Conservation (phyloP, 495 filamentous ascomycete genomes). For the Cetradonia linearis region DNA sequence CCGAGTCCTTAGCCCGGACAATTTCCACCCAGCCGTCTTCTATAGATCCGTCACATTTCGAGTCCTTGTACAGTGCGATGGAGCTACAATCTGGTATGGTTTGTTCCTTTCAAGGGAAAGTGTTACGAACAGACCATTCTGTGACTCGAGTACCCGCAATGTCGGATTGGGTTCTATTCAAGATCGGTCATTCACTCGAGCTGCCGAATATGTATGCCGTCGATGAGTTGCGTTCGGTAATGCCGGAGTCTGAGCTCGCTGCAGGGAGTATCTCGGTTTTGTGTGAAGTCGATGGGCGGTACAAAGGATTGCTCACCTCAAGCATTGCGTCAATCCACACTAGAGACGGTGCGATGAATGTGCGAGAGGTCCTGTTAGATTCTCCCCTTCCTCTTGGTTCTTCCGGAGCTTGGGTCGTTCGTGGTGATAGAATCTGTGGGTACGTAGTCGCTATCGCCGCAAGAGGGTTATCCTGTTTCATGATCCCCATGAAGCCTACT, state of each 20-base stretch:
- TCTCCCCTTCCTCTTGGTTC: background rate
- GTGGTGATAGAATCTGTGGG: background rate
- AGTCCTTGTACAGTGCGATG: background rate
- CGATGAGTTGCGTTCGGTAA: background rate
- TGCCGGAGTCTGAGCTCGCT: background rate
- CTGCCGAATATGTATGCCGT: background rate
- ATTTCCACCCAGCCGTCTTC: too few species aligned
- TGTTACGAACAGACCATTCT: background rate
- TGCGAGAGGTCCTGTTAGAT: slow-evolving; percentile 1
- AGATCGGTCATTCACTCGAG: background rate
- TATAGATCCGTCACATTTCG: background rate
- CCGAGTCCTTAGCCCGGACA: background rate
- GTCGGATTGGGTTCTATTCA: slow-evolving; percentile 5
- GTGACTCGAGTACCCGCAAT: background rate
- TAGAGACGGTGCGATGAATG: background rate
- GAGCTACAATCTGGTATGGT: background rate
- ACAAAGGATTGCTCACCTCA: background rate
- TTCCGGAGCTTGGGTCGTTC: slow-evolving; percentile 7
- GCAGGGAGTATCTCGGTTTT: background rate
- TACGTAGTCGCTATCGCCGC: background rate
- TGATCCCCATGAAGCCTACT: slow-evolving; percentile 7
- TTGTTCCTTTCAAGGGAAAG: slow-evolving; percentile 1
- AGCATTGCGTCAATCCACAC: background rate
- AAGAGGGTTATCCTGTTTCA: background rate
- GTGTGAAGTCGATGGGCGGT: background rate